Evolutionary conservation across 495 filamentous ascomycete species (phyloP).

Genomic region (Penicillium argentinense): DNA sequence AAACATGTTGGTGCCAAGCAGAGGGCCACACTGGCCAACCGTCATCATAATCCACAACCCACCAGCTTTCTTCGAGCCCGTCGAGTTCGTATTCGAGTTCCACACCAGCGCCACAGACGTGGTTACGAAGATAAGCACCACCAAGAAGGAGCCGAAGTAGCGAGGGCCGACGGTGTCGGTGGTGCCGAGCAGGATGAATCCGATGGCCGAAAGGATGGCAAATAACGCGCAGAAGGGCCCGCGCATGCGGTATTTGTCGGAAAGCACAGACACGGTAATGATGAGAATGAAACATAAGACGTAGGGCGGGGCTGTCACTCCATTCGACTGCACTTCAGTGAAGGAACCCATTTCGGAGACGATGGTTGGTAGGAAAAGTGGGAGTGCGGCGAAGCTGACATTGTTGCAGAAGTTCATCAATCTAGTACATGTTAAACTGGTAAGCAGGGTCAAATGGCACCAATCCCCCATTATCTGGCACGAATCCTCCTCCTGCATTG

Average conservation of each 20-base stretch:
- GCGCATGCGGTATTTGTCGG: constrained; percentile 22
- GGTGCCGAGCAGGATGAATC: constrained; percentile 30
- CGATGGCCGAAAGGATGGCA: constrained; percentile 22
- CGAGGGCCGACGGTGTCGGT: constrained; percentile 22
- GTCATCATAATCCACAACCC: constrained; percentile 15
- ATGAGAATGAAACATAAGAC: constrained; percentile 22
- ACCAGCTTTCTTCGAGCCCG: constrained; percentile 11
- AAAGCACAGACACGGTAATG: constrained; percentile 21
- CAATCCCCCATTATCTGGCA: background rate
- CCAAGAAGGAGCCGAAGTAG: constrained; percentile 21
- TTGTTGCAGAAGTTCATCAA: no score
- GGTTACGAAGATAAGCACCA: constrained; percentile 5
- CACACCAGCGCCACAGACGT: constrained; percentile 9
- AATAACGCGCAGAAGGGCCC: constrained; percentile 25
- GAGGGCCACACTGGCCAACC: constrained; percentile 34
- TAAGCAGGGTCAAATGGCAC: background rate
- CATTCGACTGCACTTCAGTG: constrained; percentile 27
- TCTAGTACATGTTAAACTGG: background rate
- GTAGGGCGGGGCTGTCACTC: constrained; percentile 33
- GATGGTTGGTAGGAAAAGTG: constrained; percentile 34
- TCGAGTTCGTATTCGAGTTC: constrained; percentile 11
- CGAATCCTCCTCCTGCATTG: constrained; percentile 7
- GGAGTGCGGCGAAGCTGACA: constrained; percentile 31
- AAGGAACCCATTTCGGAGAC: constrained; percentile 32
- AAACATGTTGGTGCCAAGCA: constrained; percentile 61